Evolutionary conservation across 345 rosid species (phyloP), one percentile per base, ranked within the genome.

Genomic region (Populus nigra): DNA sequence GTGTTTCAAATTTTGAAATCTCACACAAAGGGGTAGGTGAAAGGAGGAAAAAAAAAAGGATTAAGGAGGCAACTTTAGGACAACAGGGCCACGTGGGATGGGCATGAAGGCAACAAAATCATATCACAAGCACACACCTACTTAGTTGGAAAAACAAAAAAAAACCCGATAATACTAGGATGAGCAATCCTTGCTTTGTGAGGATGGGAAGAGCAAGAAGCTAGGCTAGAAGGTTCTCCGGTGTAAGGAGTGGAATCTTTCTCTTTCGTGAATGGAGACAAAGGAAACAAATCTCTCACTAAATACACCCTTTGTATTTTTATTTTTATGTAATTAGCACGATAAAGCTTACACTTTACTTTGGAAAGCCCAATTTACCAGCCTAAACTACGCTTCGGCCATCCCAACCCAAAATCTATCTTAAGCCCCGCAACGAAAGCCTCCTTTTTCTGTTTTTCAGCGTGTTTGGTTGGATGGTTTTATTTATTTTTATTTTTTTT

Each of bases 1-100:
- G 25, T 50, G 77, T 80, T 87, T 88, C 86, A 88, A 88, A 88
- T 1, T 88, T 87, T 87, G 88, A 87, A 85, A 85, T 77, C 72
- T 17, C 65, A 69, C 17, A 33, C 27, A n/a, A 73, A 57, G 39
- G 31, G 69, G 59, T 65, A 11, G 75, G 86, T 65, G 25, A 38
- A 67, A 57, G 57, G 66, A 49, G 65, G 25, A 25, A 67, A 13
- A 76, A 59, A 45, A 33, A 33, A 33, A 67, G 76, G 74, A 45
- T 78, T 49, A 49, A 57, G 59, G 55, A 25, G 47, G 73, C 22
- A 66, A 83, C 83, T 83, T 75, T 83, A 55, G 41, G 36, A 25
- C 73, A 68, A 23, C 72, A 65, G 63, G 78, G 69, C 53, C 86
- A 84, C 84, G 76, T 80, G 81, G 81, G 79, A 39, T 25, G 47